These are phyloP conservation scores for Achaetomium macrosporum DNA, from an alignment of 2,329 filamentous ascomycete genomes.

Conservation along the genomic window DNA sequence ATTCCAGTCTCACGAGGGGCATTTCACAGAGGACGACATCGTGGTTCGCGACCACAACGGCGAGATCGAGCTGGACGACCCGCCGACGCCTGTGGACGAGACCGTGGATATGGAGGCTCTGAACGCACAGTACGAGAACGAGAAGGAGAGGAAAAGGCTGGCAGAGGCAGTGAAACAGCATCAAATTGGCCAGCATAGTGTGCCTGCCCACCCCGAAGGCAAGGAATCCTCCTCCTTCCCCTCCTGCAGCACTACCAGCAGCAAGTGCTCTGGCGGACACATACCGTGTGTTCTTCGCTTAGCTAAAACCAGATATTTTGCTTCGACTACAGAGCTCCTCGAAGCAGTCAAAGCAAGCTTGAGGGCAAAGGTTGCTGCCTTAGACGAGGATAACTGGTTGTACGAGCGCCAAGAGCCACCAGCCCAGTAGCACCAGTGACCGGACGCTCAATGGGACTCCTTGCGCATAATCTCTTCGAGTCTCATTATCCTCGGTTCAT, in stretches of 20 bases:
- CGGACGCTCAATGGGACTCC: not conserved
- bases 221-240: constrained; percentile 24
- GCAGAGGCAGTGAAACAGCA: constrained; percentile 58
- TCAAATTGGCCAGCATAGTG: constrained; percentile 47
- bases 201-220: constrained; percentile 62
- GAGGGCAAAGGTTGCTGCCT: constrained; percentile 62
- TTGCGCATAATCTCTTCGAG: not conserved
- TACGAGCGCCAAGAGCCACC: constrained; percentile 63
- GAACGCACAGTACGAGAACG: constrained; percentile 53
- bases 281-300: not conserved
- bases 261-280: not conserved
- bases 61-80: constrained; percentile 53
- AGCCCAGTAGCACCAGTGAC: constrained; percentile 33
- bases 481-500: not conserved
- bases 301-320: constrained; percentile 12
- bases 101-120: constrained; percentile 46
- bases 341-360: constrained; percentile 65
- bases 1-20: constrained; percentile 18
- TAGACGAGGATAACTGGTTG: constrained; percentile 88
- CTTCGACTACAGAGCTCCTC: constrained; percentile 52
- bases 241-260: not conserved
- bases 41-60: constrained; percentile 58
- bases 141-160: constrained; percentile 55
- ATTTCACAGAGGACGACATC: constrained; percentile 45
- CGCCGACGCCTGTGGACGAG: constrained; percentile 48